phyloP scores from a whole-genome alignment of 306 rosid genomes.

The Dryas alaskensis region DNA sequence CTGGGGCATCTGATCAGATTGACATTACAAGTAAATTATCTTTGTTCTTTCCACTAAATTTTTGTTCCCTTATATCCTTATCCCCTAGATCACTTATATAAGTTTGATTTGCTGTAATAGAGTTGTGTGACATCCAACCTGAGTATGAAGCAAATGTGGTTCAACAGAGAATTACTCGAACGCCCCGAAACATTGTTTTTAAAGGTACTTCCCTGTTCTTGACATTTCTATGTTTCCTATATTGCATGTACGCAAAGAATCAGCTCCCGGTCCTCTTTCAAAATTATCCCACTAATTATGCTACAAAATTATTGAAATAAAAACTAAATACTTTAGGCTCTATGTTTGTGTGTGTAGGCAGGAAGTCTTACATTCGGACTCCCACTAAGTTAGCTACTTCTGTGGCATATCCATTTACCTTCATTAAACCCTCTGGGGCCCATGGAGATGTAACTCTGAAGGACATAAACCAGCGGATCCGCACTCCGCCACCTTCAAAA shows the following conservation, averaged over 20 bases:
- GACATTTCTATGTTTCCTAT: slow-evolving; percentile 13
- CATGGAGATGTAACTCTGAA: slow-evolving; percentile 87
- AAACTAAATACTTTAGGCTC: slow-evolving; percentile 19
- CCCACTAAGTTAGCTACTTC: slow-evolving; percentile 70
- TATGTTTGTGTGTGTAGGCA: slow-evolving; percentile 52
- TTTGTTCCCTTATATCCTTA: neutral
- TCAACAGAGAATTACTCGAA: slow-evolving; percentile 38
- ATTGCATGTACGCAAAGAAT: neutral
- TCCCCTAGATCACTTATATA: neutral
- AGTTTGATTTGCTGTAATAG: slow-evolving; percentile 34
- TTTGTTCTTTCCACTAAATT: slow-evolving; percentile 18
- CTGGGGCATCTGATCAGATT: slow-evolving; percentile 48
- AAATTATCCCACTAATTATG: slow-evolving; percentile 4
- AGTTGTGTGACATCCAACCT: slow-evolving; percentile 42
- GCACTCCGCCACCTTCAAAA: slow-evolving; percentile 64
- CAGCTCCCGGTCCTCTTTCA: slow-evolving; percentile 3
- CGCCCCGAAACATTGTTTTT: slow-evolving; percentile 54
- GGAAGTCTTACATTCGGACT: slow-evolving; percentile 60
- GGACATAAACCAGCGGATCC: slow-evolving; percentile 89
- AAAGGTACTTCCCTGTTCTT: slow-evolving; percentile 51
- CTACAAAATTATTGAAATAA: slow-evolving; percentile 15
- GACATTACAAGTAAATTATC: slow-evolving; percentile 58
- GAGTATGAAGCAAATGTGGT: slow-evolving; percentile 40
- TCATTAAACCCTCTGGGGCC: slow-evolving; percentile 76
- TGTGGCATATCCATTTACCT: slow-evolving; percentile 90